These are phyloP conservation scores for Aspergillus aculeatus DNA, from an alignment of 2,329 filamentous ascomycete species.

Conservation along the genomic window DNA sequence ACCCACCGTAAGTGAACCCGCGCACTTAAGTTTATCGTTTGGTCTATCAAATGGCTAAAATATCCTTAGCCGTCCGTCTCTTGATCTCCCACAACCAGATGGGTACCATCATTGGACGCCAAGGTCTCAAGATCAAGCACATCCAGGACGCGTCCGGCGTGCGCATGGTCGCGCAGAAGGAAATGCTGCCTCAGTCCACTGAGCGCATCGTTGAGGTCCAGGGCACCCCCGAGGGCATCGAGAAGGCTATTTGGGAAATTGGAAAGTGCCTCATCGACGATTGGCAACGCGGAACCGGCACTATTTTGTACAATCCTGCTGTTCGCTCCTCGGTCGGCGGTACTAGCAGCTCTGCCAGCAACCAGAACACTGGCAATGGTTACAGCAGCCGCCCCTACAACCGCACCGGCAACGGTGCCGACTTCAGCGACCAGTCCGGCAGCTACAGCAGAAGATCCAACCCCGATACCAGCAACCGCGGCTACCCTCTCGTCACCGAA, in stretches of 20 bases:
- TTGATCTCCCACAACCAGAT: constrained; percentile 99
- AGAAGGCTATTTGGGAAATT: constrained; percentile 97
- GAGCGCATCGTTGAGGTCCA: constrained; percentile 97
- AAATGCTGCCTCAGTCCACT: constrained; percentile 98
- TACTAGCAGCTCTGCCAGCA: constrained; percentile 55
- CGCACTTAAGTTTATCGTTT: too few relatives aligned
- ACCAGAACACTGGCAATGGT: constrained; percentile 53
- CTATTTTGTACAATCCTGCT: constrained; percentile 94
- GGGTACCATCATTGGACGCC: constrained; percentile 97
- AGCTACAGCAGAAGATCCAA: constrained; percentile 78
- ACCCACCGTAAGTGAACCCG: constrained; percentile 73
- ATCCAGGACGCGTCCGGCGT: constrained; percentile 96
- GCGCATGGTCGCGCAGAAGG: constrained; percentile 98
- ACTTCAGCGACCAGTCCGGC: constrained; percentile 82
- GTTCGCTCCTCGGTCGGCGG: constrained; percentile 75
- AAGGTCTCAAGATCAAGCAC: constrained; percentile 98
- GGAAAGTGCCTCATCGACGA: constrained; percentile 98
- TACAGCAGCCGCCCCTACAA: constrained; percentile 71
- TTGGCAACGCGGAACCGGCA: constrained; percentile 94
- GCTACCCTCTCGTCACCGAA: constrained; percentile 85
- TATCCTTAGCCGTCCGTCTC: constrained; percentile 77
- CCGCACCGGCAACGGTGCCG: constrained; percentile 91
- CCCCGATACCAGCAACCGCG: constrained; percentile 75
- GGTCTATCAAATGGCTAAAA: constrained; percentile 17
- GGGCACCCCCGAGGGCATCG: constrained; percentile 89